Evolutionary conservation across 768 basidiomycete species (phyloP).

Genomic region (Phallus indusiatus): DNA sequence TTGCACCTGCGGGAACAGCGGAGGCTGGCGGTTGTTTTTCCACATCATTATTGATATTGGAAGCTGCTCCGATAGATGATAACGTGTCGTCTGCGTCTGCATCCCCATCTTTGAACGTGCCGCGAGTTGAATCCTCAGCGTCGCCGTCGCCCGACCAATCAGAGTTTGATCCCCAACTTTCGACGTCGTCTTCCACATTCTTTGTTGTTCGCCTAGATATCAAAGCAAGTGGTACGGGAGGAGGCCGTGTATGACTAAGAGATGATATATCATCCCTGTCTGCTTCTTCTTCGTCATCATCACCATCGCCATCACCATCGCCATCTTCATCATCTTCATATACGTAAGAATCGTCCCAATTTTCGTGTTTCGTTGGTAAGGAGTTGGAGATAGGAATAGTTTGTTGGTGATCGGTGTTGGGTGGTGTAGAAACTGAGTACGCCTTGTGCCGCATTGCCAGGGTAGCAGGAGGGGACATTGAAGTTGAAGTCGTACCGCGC

Average conservation of each 20-base stretch:
- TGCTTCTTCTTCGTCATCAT: no score
- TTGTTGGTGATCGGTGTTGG: no score
- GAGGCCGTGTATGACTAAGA: background rate
- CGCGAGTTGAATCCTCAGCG: slow-evolving; percentile 2
- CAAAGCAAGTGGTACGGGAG: background rate
- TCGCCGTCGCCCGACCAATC: slow-evolving; percentile 5
- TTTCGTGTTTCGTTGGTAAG: background rate
- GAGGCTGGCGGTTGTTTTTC: no score
- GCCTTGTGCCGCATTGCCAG: no score
- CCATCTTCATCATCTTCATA: background rate
- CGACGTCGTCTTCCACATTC: background rate
- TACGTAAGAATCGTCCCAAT: slow-evolving; percentile 4
- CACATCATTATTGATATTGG: no score
- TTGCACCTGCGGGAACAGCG: no score
- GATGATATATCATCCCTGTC: background rate
- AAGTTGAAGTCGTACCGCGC: no score
- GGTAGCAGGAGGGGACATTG: no score
- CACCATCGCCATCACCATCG: no score
- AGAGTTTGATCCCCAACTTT: slow-evolving; percentile 5
- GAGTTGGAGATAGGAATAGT: background rate
- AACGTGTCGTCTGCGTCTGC: no score
- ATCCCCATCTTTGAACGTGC: background rate
- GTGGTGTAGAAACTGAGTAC: no score
- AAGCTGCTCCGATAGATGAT: no score
- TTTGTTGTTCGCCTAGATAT: background rate